A percentile compares a stretch with the other conserved stretches of the same genome.
These are phyloP conservation scores for Zygoascus tannicola DNA, from an alignment of 805 yeast species.

Conservation along the genomic window DNA sequence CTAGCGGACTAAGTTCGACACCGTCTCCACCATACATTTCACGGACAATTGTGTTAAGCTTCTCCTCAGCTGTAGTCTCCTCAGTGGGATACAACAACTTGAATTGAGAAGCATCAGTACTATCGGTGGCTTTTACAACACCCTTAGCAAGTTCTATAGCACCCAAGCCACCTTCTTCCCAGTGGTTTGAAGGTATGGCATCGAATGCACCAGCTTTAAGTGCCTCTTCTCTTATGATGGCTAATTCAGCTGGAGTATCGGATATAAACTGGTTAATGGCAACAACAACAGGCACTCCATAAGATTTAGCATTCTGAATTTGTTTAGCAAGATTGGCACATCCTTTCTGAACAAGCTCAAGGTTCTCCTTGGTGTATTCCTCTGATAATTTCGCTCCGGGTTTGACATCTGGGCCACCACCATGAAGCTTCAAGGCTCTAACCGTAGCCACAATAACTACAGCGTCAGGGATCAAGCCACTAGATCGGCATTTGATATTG, in stretches of 20 bases:
- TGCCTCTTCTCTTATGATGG: conserved; percentile 68
- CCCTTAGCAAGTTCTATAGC: conserved; percentile 77
- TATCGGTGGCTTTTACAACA: conserved; percentile 60
- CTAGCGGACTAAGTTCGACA: conserved; percentile 74
- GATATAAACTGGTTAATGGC: conserved; percentile 84
- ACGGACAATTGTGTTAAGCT: conserved; percentile 67
- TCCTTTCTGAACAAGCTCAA: conserved; percentile 68
- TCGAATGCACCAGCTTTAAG: conserved; percentile 83
- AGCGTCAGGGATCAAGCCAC: conserved; percentile 80
- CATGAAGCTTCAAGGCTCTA: conserved; percentile 90
- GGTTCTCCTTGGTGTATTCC: conserved; percentile 75
- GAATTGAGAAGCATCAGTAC: conserved; percentile 39
- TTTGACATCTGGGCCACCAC: conserved; percentile 94
- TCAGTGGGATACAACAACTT: conserved; percentile 62
- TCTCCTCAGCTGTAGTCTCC: conserved; percentile 61
- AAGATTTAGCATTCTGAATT: conserved; percentile 73
- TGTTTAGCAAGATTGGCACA: conserved; percentile 87
- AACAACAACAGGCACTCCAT: conserved; percentile 87
- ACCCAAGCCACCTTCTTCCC: conserved; percentile 94
- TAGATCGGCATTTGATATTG: conserved; percentile 91
- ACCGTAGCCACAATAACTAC: conserved; percentile 94
- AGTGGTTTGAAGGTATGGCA: conserved; percentile 85
- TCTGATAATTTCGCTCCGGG: conserved; percentile 84
- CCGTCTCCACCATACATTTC: conserved; percentile 90
- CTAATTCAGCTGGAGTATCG: conserved; percentile 74